phyloP scores from a whole-genome alignment of 106 monocot species.

The Acorus gramineus region DNA sequence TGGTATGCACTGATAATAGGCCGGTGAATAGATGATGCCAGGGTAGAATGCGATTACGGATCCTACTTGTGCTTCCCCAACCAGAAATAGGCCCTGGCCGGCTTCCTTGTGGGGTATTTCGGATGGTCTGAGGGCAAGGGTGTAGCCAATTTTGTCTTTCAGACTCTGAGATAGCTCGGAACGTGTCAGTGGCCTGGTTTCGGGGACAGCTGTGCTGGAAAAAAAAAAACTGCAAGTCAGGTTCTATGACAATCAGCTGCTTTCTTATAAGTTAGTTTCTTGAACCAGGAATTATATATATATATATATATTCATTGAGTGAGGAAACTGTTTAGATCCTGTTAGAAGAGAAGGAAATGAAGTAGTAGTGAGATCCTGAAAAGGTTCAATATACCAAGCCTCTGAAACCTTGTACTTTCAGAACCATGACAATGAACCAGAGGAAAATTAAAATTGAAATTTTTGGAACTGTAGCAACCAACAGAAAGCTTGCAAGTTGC shows the following conservation, averaged over 20 bases:
- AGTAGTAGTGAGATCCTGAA: too few species aligned
- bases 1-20: slow-evolving; percentile 75
- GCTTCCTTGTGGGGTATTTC: slow-evolving; percentile 74
- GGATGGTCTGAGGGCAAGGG: slow-evolving; percentile 65
- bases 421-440: too few species aligned
- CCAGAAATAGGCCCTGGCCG: slow-evolving; percentile 67
- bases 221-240: slow-evolving; percentile 13
- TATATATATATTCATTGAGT: too few species aligned
- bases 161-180: slow-evolving; percentile 40
- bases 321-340: too few species aligned
- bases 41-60: slow-evolving; percentile 85
- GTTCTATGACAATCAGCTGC: not conserved
- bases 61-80: slow-evolving; percentile 58
- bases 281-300: too few species aligned
- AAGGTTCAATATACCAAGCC: too few species aligned
- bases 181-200: slow-evolving; percentile 42
- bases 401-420: too few species aligned
- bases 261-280: too few species aligned
- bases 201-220: slow-evolving; percentile 71
- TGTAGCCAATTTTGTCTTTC: slow-evolving; percentile 56
- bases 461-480: too few species aligned
- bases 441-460: too few species aligned
- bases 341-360: too few species aligned
- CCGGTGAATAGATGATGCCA: slow-evolving; percentile 83
- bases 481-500: too few species aligned